Conservation (phyloP, 2,329 filamentous ascomycete genomes). For the Exophiala calicioides region DNA sequence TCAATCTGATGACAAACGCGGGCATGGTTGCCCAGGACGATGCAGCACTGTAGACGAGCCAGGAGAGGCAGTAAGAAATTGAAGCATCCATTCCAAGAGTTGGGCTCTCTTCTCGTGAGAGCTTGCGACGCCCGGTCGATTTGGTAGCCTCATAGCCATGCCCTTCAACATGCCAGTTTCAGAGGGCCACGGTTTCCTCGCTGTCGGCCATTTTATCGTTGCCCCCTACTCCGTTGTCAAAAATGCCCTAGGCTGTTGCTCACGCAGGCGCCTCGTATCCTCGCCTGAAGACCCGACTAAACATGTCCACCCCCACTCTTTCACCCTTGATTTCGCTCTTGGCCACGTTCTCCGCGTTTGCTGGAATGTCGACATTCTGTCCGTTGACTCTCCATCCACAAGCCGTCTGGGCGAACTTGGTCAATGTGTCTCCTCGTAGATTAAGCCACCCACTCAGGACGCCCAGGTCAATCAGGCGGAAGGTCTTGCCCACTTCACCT, state of each 20-base stretch:
- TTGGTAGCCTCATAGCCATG: too few relatives aligned
- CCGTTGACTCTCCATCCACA: slow-evolving; percentile 82
- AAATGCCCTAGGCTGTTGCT: slow-evolving; percentile 4
- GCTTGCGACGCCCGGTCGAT: too few relatives aligned
- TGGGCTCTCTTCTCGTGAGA: too few relatives aligned
- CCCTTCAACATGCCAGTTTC: too few relatives aligned
- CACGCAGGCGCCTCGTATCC: slow-evolving; percentile 81
- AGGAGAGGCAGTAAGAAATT: too few relatives aligned
- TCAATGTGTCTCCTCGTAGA: slow-evolving; percentile 63
- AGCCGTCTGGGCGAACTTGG: slow-evolving; percentile 79
- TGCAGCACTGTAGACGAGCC: too few relatives aligned
- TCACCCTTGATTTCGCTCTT: slow-evolving; percentile 94
- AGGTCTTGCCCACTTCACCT: slow-evolving; percentile 77
- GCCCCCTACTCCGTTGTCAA: too few relatives aligned
- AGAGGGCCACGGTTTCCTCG: too few relatives aligned
- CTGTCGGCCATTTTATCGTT: too few relatives aligned
- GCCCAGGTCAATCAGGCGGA: slow-evolving; percentile 68
- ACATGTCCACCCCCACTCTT: slow-evolving; percentile 67
- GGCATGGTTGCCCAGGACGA: too few relatives aligned
- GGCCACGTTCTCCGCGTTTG: slow-evolving; percentile 96
- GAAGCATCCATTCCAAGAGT: too few relatives aligned
- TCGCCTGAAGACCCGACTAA: slow-evolving; percentile 70
- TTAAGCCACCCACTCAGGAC: slow-evolving; percentile 77
- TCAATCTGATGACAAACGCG: too few relatives aligned
- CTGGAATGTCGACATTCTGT: slow-evolving; percentile 69